A percentile compares a stretch with the other conserved stretches of the same genome.
These are phyloP conservation scores for Cryptococcus wingfieldii DNA, from an alignment of 1,284 basidiomycete genomes.

Conservation along the genomic window DNA sequence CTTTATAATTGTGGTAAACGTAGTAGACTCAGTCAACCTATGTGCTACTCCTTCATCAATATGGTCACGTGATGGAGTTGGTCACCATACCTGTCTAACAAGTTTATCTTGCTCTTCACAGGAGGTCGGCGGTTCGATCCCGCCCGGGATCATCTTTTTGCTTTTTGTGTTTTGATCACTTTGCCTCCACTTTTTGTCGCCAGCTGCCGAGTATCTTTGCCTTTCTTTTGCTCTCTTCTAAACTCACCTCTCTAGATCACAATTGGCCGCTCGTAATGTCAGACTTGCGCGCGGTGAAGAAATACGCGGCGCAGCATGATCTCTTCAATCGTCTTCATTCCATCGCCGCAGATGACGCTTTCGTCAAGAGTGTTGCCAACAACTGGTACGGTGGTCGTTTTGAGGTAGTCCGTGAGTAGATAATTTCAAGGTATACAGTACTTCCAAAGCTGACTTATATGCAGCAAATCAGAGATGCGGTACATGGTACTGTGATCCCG, in stretches of 20 bases:
- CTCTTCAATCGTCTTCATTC: conserved; percentile 83
- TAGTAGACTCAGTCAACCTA: too few relatives aligned
- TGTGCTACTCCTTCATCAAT: neutral
- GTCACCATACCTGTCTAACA: conserved; percentile 20
- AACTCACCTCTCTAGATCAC: neutral
- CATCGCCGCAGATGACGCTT: conserved; percentile 68
- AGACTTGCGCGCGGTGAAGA: conserved; percentile 29
- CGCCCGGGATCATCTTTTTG: conserved; percentile 12
- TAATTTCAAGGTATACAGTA: neutral
- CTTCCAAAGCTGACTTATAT: conserved; percentile 1
- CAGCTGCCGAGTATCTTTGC: neutral
- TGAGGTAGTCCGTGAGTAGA: conserved; percentile 37
- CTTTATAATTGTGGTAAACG: too few relatives aligned
- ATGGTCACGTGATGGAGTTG: conserved; percentile 15
- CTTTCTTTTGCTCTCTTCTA: neutral
- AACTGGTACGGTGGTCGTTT: conserved; percentile 50
- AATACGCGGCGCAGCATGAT: conserved; percentile 52
- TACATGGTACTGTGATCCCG: conserved; percentile 84
- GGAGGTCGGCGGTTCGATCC: conserved; percentile 18
- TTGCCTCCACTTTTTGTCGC: too few relatives aligned
- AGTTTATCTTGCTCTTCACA: conserved; percentile 3
- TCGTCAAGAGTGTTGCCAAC: conserved; percentile 60
- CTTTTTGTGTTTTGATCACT: neutral
- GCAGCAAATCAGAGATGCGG: conserved; percentile 88
- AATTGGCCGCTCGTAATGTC: conserved; percentile 1